Evolutionary conservation across 371 early-diverging fungal genomes (phyloP).

Genomic region (Entomophthora muscae): DNA sequence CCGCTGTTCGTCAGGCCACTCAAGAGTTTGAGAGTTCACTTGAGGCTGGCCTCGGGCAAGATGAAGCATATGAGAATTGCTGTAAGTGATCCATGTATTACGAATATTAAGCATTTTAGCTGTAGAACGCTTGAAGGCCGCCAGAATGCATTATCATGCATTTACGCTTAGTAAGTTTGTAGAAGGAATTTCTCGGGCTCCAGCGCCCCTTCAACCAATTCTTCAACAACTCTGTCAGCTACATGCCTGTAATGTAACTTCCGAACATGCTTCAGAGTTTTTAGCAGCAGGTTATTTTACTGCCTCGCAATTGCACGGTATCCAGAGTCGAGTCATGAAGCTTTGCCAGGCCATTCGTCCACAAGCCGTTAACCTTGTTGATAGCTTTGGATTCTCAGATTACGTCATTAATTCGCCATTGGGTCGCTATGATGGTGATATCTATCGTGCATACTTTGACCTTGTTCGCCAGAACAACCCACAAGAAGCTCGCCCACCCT

Average conservation of each 20-base stretch:
- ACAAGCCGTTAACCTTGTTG: slow-evolving; percentile 51
- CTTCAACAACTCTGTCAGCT: slow-evolving; percentile 28
- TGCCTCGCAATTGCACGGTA: slow-evolving; percentile 26
- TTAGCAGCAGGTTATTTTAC: slow-evolving; percentile 26
- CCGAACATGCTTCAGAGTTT: slow-evolving; percentile 42
- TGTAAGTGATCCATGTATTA: slow-evolving; percentile 14
- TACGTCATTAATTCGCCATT: slow-evolving; percentile 55
- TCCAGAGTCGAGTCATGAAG: slow-evolving; percentile 25
- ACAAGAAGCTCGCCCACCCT: not conserved
- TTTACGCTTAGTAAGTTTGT: slow-evolving; percentile 1
- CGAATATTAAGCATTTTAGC: slow-evolving; percentile 17
- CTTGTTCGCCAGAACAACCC: slow-evolving; percentile 7
- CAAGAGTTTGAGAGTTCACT: slow-evolving; percentile 32
- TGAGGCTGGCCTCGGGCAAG: slow-evolving; percentile 16
- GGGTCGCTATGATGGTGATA: slow-evolving; percentile 52
- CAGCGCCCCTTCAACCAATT: slow-evolving; percentile 19
- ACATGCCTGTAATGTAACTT: slow-evolving; percentile 40
- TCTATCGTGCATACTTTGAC: slow-evolving; percentile 23
- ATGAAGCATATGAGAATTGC: slow-evolving; percentile 10
- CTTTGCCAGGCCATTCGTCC: slow-evolving; percentile 38
- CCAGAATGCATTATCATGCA: slow-evolving; percentile 7
- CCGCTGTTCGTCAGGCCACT: slow-evolving; percentile 37
- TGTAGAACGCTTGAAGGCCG: not conserved
- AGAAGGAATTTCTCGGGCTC: not conserved
- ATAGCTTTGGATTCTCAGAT: slow-evolving; percentile 60